Evolutionary conservation across 2,329 filamentous ascomycete genomes (phyloP), one percentile per base, ranked within the genome.

Genomic region (Penicillium sp.): DNA sequence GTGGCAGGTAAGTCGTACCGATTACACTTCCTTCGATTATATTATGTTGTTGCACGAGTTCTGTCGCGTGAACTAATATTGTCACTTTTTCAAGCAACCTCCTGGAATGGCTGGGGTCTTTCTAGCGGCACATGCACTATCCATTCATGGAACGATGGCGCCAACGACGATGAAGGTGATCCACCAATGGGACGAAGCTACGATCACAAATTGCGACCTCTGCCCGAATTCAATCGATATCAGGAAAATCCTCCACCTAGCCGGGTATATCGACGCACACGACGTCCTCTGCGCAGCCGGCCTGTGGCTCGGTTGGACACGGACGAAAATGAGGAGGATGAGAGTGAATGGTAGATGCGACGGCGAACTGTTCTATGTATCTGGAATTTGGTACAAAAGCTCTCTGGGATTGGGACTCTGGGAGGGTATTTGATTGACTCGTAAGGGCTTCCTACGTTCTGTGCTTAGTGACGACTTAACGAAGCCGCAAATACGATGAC

Each of bases 91-190:
- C 45, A 64, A 91, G 92, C 92, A 42, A 95, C 92, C 8, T 87
- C 89, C 0, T 92, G 91, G 88, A 93, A 93, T 67, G 91, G 91
- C 25, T 90, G 87, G 78, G 88, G 87, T 52, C 87, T 89, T 75
- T 84, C 87, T 0, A 82, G 85, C 16, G 91, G 91, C 13, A 94
- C 91, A 1, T 92, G 90, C 64, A 89, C 89, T 0, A 75, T 94
- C 19, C 92, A 96, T 73, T 86, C 86, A 1, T 95, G 89, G 83
- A 92, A 92, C 62, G 88, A 92, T 65, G 83, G 83, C 0, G 73
- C 81, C 1, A 80, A 83, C 0, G 79, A 82, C 25, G 90, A 92
- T 66, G 89, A 92, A 60, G 88, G 83, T 2, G 81, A 82, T 6
- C 83, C 82, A 0, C 78, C 79, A 51, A 84, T 88, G 81, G 87